Percentiles rank a stretch among this genome's conserved stretches.
Conservation (phyloP, 345 rosid genomes). For the Boechera retrofracta region DNA sequence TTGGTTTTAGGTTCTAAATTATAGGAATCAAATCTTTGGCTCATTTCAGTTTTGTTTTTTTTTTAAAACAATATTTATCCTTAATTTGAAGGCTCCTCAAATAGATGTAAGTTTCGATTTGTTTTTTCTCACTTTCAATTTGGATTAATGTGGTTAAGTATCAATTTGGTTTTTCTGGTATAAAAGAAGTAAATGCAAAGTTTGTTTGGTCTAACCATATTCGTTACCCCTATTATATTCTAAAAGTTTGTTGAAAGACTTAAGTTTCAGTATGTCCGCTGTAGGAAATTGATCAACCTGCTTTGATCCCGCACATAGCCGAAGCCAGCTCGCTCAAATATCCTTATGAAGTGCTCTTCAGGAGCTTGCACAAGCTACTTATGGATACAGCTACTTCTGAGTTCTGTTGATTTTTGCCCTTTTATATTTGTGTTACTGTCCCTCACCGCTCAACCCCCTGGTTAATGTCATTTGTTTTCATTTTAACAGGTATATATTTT, state of each 20-base stretch:
- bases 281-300: constrained; percentile 98
- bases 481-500: constrained; percentile 82
- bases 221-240: constrained; percentile 1
- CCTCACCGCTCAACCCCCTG: constrained; percentile 14
- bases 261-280: constrained; percentile 39
- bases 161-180: constrained; percentile 6
- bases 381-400: constrained; percentile 99
- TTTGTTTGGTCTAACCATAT: constrained; percentile 10
- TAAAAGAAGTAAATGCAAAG: constrained; percentile 23
- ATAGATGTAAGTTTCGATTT: neutral
- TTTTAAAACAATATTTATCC: neutral
- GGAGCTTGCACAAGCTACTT: constrained; percentile 94
- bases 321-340: constrained; percentile 94
- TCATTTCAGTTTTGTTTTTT: neutral
- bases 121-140: constrained; percentile 21
- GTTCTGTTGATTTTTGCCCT: constrained; percentile 54
- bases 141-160: constrained; percentile 17
- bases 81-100: constrained; percentile 11
- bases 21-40: neutral
- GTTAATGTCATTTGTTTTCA: constrained; percentile 28
- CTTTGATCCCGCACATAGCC: constrained; percentile 98
- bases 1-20: neutral
- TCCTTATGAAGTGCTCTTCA: constrained; percentile 96
- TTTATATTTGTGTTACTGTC: constrained; percentile 22
- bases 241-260: constrained; percentile 20